Conservation (phyloP, 2,329 filamentous ascomycete species). For the Penicillium sp. region DNA sequence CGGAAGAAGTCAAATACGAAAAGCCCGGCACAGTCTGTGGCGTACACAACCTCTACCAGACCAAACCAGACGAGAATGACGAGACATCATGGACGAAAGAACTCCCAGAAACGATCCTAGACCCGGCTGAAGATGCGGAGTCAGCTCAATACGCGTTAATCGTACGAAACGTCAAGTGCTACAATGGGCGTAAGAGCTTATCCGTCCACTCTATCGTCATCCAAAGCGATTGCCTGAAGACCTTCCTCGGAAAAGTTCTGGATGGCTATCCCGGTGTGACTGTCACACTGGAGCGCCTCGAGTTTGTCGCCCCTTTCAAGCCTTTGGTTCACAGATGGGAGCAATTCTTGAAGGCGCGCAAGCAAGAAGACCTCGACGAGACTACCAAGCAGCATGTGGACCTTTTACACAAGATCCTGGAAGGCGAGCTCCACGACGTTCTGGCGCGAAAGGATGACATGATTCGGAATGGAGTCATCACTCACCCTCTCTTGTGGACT, state of each 20-base stretch:
- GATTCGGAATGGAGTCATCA: slow-evolving; percentile 57
- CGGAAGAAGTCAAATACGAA: slow-evolving; percentile 17
- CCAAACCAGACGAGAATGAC: slow-evolving; percentile 56
- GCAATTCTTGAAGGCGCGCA: slow-evolving; percentile 47
- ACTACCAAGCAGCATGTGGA: slow-evolving; percentile 53
- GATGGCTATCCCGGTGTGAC: slow-evolving; percentile 64
- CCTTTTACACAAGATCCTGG: slow-evolving; percentile 54
- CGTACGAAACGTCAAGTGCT: slow-evolving; percentile 61
- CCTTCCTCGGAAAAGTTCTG: slow-evolving; percentile 59
- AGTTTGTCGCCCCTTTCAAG: slow-evolving; percentile 64
- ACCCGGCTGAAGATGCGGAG: slow-evolving; percentile 64
- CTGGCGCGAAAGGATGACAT: slow-evolving; percentile 58
- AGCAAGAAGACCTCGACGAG: slow-evolving; percentile 48
- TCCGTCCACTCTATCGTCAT: slow-evolving; percentile 66
- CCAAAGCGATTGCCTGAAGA: slow-evolving; percentile 65
- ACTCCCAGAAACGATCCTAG: slow-evolving; percentile 58
- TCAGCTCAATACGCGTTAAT: slow-evolving; percentile 66
- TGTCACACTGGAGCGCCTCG: slow-evolving; percentile 62
- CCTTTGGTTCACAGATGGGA: slow-evolving; percentile 70
- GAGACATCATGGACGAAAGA: slow-evolving; percentile 61
- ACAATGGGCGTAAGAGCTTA: slow-evolving; percentile 64
- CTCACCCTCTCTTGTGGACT: slow-evolving; percentile 52
- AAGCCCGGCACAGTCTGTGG: slow-evolving; percentile 39
- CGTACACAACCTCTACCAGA: slow-evolving; percentile 54
- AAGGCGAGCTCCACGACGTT: slow-evolving; percentile 56